Base-by-base conservation (phyloP, 1,139 yeast genomes). In the Pichia sp. region DNA sequence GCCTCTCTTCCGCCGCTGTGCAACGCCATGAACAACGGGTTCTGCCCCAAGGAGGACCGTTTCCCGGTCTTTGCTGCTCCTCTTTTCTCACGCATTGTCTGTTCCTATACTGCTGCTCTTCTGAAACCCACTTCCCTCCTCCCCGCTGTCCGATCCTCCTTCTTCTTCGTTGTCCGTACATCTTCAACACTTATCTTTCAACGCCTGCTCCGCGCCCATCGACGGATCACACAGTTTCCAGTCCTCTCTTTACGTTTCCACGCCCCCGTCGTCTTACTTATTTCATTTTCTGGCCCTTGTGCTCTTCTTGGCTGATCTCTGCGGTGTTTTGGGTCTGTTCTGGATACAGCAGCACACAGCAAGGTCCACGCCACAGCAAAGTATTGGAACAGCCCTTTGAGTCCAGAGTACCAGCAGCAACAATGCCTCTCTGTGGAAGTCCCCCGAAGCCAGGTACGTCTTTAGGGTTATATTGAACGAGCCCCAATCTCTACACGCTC, bases 371-470 rank as follows among this genome's bases (percentile, higher is more conserved):
- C 44, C 23, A 36, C 40, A 36, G 40, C 15, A 36, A 13, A 3
- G 3, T 3, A 19, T 19, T 19, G 23, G 23, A 19, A 19, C 23
- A 19, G 23, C 23, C 23, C 23, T 19, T 19, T 19, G 26, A 8
- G 13, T 40, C 19, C 13, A 40, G 19, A 40, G 8, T 8, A 15
- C 2, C 26, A 40, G n/a, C n/a, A 31, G n/a, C 29, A 8, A 60
- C 19, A 54, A 85, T 85, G 90, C 82, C 88, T 58, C 73, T 85
- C 66, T 85, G 92, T 70, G 90, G 90, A 61, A 76, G 85, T 57
- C 70, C 84, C 52, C 81, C 80, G 60, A 84, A 84, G 67, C 82
- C 90, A 61, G 75, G 82, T 78, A 75, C 54, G 81, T 76, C 11
- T 19, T 3, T 11, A 11, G 10, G 23, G 23, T 19, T 19, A 19